Evolutionary conservation across 129 eudicot species (phyloP), one percentile per base, ranked within the genome.

Genomic region (Artemisia annua): DNA sequence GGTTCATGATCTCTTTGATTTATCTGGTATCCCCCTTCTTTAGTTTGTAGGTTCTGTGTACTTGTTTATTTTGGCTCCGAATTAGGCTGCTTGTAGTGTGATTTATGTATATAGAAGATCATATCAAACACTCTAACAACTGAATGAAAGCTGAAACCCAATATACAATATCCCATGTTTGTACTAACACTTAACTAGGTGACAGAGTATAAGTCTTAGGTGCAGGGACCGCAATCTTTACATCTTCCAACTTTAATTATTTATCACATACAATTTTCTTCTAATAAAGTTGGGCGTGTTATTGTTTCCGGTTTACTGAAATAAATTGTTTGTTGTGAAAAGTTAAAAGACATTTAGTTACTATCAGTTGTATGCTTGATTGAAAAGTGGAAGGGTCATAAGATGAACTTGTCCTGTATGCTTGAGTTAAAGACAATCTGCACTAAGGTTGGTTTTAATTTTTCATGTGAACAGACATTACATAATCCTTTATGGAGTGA

Each of bases 121-220:
- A 52, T 64, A 61, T 49, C 17, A n/a, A 12, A 44, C 67, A n/a
- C n/a, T 53, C 59, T 22, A 59, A 30, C 48, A 61, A 73, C 3
- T 46, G 77, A 72, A 60, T 48, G 19, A 72, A 60, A 48, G 28
- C 20, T 59, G 59, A 48, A 61, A 48, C 9, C 17, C 16, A 20
- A 73, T 20, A 49, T 48, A 52, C 16, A 26, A 46, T 12, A 28
- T 19, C 70, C 50, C 53, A 51, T 73, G 52, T 51, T 63, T 49
- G 19, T 50, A 61, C 19, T n/a, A 16, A 50, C 60, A 28, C 51
- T 62, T 28, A 12, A 16, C 6, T 62, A 30, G 20, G 20, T 62
- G 32, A 62, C 48, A 62, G 4, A 22, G 48, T 22, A 62, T 4
- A 14, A 26, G 30, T 28, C 9, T 5, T 4, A 14, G 16, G 65